Evolutionary conservation across 352 stramenopile species (phyloP).

Genomic region (Pythium phragmitis): DNA sequence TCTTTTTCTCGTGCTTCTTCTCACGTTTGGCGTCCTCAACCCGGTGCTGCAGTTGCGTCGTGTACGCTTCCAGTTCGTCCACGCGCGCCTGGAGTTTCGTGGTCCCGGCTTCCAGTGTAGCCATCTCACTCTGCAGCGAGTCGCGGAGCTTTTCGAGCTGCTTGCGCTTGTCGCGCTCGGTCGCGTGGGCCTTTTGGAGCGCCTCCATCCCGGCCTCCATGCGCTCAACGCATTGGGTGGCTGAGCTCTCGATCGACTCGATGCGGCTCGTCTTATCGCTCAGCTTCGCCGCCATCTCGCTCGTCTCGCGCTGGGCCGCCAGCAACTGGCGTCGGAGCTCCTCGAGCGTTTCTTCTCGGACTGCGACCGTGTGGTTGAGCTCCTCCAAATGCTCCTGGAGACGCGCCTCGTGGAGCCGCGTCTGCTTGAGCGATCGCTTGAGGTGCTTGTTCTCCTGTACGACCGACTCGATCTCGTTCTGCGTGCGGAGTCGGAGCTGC

Average conservation of each 20-base stretch:
- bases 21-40: conserved; percentile 47
- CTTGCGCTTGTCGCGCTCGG: conserved; percentile 53
- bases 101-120: conserved; percentile 33
- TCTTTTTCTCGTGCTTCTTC: conserved; percentile 39
- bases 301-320: conserved; percentile 34
- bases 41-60: conserved; percentile 38
- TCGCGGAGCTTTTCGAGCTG: conserved; percentile 39
- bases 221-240: conserved; percentile 44
- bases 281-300: conserved; percentile 30
- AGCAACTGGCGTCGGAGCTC: conserved; percentile 38
- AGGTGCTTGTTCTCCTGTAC: conserved; percentile 42
- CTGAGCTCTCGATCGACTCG: conserved; percentile 43
- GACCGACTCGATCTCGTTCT: conserved; percentile 40
- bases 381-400: conserved; percentile 37
- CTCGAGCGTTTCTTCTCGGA: conserved; percentile 34
- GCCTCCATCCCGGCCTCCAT: conserved; percentile 37
- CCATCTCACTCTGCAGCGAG: conserved; percentile 38
- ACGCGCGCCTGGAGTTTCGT: conserved; percentile 36
- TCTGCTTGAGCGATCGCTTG: conserved; percentile 49
- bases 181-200: conserved; percentile 37
- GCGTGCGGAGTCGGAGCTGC: conserved; percentile 33
- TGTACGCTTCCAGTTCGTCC: conserved; percentile 36
- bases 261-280: conserved; percentile 41
- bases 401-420: conserved; percentile 36
- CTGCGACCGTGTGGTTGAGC: conserved; percentile 36